These are phyloP conservation scores for Fraxinus dipetala DNA, from an alignment of 305 asterid species.

Conservation along the genomic window DNA sequence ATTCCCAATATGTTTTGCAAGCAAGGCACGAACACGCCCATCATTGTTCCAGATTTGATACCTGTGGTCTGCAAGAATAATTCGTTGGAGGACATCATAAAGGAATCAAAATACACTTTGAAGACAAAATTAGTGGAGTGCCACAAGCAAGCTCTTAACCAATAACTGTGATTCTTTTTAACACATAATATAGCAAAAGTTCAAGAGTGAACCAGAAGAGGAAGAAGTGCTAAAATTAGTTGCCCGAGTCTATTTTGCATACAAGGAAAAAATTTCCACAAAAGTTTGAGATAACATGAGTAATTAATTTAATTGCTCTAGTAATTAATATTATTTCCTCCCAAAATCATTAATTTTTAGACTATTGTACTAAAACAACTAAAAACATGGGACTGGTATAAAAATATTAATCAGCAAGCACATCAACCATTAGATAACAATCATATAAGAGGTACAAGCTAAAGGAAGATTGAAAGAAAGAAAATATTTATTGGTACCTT, in stretches of 20 bases:
- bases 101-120: slow-evolving; percentile 2
- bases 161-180: background rate
- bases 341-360: background rate
- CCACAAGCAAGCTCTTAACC: background rate
- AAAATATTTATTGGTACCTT: slow-evolving; percentile 47
- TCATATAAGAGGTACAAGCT: slow-evolving; percentile 6
- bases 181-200: background rate
- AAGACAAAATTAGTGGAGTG: background rate
- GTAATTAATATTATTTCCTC: background rate
- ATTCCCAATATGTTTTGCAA: slow-evolving; percentile 95
- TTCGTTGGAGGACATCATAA: slow-evolving; percentile 20
- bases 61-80: slow-evolving; percentile 51
- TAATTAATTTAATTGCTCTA: background rate
- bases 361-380: background rate
- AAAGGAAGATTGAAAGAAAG: slow-evolving; percentile 17
- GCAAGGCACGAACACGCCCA: slow-evolving; percentile 98
- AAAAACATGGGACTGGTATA: slow-evolving; percentile 8
- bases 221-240: background rate
- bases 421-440: slow-evolving; percentile 14
- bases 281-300: background rate
- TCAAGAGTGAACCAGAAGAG: background rate
- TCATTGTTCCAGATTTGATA: slow-evolving; percentile 81
- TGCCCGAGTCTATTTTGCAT: background rate
- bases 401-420: slow-evolving; percentile 16
- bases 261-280: background rate